Percentiles rank a stretch among this genome's conserved stretches.
Conservation (phyloP, 2,329 filamentous ascomycete species). For the Penicillium sp. region DNA sequence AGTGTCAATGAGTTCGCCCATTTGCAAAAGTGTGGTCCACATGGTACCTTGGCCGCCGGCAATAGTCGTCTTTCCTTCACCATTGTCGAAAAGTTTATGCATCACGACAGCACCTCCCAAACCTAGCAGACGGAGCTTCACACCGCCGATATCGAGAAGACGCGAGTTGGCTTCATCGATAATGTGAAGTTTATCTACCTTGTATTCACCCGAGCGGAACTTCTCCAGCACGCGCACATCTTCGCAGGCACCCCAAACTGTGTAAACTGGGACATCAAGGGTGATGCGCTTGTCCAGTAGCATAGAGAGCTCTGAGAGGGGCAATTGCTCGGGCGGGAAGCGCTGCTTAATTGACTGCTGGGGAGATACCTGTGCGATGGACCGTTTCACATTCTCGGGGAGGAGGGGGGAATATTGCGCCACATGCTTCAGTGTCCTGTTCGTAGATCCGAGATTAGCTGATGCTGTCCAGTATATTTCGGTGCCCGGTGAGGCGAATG, state of each 20-base stretch:
- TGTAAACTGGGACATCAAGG: constrained; percentile 95
- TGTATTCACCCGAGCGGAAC: constrained; percentile 96
- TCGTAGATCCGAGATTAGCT: constrained; percentile 16
- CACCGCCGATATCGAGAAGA: constrained; percentile 88
- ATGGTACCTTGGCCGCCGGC: constrained; percentile 97
- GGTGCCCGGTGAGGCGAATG: constrained; percentile 2
- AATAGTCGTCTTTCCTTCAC: constrained; percentile 95
- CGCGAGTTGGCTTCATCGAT: constrained; percentile 97
- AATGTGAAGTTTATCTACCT: constrained; percentile 94
- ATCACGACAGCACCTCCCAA: constrained; percentile 96
- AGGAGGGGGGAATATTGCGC: constrained; percentile 97
- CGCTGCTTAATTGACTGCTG: constrained; percentile 73
- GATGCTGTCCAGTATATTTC: constrained; percentile 5
- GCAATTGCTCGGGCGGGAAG: constrained; percentile 76
- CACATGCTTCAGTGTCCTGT: constrained; percentile 92
- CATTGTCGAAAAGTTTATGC: constrained; percentile 99
- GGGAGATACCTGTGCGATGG: constrained; percentile 66
- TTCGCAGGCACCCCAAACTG: constrained; percentile 98
- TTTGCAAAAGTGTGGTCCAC: constrained; percentile 98
- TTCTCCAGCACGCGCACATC: constrained; percentile 97
- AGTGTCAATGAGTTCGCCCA: constrained; percentile 96
- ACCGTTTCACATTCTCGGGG: constrained; percentile 67
- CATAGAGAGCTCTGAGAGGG: constrained; percentile 85
- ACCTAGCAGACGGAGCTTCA: constrained; percentile 91
- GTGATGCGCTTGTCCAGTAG: constrained; percentile 86